phyloP scores from a whole-genome alignment of 2,329 filamentous ascomycete species.

The Lojkania enalia region DNA sequence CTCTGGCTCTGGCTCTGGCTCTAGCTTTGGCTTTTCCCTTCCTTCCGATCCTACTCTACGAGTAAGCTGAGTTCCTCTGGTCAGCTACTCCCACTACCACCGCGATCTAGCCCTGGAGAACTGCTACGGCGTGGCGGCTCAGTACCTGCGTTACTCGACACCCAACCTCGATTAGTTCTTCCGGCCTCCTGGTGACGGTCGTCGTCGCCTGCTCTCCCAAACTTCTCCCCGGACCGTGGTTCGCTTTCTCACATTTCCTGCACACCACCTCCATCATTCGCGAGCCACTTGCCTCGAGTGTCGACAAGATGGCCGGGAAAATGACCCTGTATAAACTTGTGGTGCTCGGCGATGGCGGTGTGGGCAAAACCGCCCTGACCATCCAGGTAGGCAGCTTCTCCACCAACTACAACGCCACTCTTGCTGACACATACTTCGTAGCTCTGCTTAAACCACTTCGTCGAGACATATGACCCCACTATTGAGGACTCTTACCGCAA shows the following conservation, averaged over 20 bases:
- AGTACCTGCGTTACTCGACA: conserved; percentile 8
- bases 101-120: conserved; percentile 7
- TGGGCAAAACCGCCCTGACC: conserved; percentile 90
- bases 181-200: conserved; percentile 10
- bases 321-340: conserved; percentile 97
- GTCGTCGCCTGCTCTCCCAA: neutral
- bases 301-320: conserved; percentile 75
- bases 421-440: conserved; percentile 46
- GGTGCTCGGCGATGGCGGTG: conserved; percentile 90
- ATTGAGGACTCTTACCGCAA: conserved; percentile 72
- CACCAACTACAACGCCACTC: neutral
- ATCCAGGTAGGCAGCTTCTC: conserved; percentile 69
- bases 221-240: conserved; percentile 6
- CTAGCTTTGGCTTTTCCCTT: no score
- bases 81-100: conserved; percentile 25
- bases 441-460: conserved; percentile 96
- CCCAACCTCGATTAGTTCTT: conserved; percentile 3
- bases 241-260: conserved; percentile 4
- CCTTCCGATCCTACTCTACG: conserved; percentile 14
- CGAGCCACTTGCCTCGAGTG: conserved; percentile 1
- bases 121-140: conserved; percentile 16
- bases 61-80: conserved; percentile 22
- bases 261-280: conserved; percentile 7
- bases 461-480: conserved; percentile 80
- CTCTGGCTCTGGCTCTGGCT: no score